Percentiles rank a stretch among this genome's conserved stretches.
These are phyloP conservation scores for Acmispon strigosus DNA, from an alignment of 306 rosid genomes.

Conservation along the genomic window DNA sequence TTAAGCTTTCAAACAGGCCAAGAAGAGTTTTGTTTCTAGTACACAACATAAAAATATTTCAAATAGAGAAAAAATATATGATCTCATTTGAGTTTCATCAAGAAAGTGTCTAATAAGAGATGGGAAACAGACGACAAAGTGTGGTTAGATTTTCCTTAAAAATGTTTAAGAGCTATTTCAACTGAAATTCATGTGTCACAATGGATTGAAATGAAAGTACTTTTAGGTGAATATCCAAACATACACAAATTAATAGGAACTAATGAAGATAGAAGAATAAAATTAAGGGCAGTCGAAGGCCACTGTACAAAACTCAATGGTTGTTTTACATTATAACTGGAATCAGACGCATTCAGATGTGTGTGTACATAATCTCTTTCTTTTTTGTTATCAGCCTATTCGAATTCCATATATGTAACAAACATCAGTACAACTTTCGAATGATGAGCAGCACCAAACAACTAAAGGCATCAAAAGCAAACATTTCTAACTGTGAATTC, in stretches of 20 bases:
- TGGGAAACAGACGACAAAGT: no score
- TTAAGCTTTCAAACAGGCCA: neutral
- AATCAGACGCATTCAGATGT: neutral
- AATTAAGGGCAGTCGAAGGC: slow-evolving; percentile 7
- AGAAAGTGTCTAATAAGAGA: neutral
- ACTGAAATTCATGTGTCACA: no score
- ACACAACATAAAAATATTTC: neutral
- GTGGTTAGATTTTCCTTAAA: no score
- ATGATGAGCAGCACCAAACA: no score
- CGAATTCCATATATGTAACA: neutral
- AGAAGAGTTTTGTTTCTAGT: neutral
- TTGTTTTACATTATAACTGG: neutral
- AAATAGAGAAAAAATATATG: neutral
- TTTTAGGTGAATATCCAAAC: no score
- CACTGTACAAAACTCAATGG: slow-evolving; percentile 21
- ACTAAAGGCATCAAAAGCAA: slow-evolving; percentile 13
- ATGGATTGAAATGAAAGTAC: no score
- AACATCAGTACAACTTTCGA: neutral
- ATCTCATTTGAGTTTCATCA: neutral
- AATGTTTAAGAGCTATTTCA: no score
- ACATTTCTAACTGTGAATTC: neutral
- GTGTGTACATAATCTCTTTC: neutral
- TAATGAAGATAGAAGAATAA: neutral
- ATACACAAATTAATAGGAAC: neutral
- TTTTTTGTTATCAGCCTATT: slow-evolving; percentile 14